Base-by-base conservation (phyloP, 2,329 filamentous ascomycete genomes). In the Thielaviopsis euricoi region DNA sequence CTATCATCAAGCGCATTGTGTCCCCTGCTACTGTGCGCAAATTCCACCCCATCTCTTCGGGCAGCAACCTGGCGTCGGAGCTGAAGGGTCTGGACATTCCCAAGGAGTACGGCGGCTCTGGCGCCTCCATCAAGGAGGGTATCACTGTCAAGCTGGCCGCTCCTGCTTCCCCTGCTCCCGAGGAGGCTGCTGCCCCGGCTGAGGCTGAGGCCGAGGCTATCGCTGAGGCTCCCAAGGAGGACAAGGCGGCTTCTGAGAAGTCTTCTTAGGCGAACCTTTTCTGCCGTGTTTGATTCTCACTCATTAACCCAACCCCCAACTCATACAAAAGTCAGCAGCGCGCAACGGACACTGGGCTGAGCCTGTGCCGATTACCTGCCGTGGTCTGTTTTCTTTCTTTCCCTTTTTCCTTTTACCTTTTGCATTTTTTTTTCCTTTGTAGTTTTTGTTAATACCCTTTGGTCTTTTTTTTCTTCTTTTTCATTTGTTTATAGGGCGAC, bases 81-180 rank as follows among this genome's bases (percentile, higher is more conserved):
- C 73, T 81, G n/a, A 70, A 74, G 53, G 66, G 65, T 2, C 73
- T 93, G 59, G 76, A 79, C 52, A 72, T 96, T 53, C 89, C 89
- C 1, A 76, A 78, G 63, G 81, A 78, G 61, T 96, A 96, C 67
- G 91, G 90, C 58, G 91, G 90, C 25, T 82, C 83, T 64, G 85
- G 80, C 53, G 65, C 67, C 15, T 69, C 66, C 48, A 70, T 73
- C 57, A 72, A 69, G 64, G 67, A 71, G 26, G 71, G 68, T 12
- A 59, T 67, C 40, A 65, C 67, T 1, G 65, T 73, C 25, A 54
- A 64, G 29, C 61, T 72, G 22, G 62, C 61, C 6, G 61, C 49
- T 21, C 40, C 60, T 9, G 58, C 58, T 17, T 9, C 43, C n/a
- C 58, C 63, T 57, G 53, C 58, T 50, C 23, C 49, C 12, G 54